Evolutionary conservation across 176 grass and related monocot species (phyloP), one percentile per base, ranked within the genome.

Genomic region (Triticum urartu): DNA sequence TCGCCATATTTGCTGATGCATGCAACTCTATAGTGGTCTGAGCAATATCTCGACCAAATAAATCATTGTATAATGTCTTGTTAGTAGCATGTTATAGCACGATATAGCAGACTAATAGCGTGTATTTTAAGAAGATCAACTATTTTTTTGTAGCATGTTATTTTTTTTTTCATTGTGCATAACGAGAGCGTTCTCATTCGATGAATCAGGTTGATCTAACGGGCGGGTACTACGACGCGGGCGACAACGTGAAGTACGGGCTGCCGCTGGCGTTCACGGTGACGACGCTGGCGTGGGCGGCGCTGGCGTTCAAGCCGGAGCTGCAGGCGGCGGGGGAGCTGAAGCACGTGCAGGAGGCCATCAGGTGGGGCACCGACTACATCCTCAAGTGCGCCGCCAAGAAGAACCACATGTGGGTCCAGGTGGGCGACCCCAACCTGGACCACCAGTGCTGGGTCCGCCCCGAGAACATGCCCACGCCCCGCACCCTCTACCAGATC

Each of bases 231-330:
- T 99, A 99, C 34, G 97, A 99, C 80, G 97, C 97, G 50, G 97
- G 97, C 39, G 97, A 99, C 92, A 99, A 99, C 56, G 94, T 99
- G 1, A 99, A 99, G 87, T 99, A 96, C 81, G 97, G 97, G 0
- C 67, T 99, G 0, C 97, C 94, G 0, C 93, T 99, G 68, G 97
- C 94, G 5, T 99, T 99, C 85, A 99, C 97, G 35, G 64, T 99
- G 72, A 99, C 97, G 0, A 99, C 91, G 12, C 89, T 99, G 1
- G 94, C 97, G 72, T 99, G 97, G 97, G 82, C 91, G 8, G 94
- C 92, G 13, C 70, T 99, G 66, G 76, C 86, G 65, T 96, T 91
- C 80, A 38, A 88, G 43, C 32, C 85, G 1, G 94, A 99, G 88
- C 89, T 99, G 36, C 18, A 89, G 83, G 2, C 72, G 40, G 68